phyloP scores from a whole-genome alignment of 2,329 filamentous ascomycete species.

The Diaporthe caulivora region DNA sequence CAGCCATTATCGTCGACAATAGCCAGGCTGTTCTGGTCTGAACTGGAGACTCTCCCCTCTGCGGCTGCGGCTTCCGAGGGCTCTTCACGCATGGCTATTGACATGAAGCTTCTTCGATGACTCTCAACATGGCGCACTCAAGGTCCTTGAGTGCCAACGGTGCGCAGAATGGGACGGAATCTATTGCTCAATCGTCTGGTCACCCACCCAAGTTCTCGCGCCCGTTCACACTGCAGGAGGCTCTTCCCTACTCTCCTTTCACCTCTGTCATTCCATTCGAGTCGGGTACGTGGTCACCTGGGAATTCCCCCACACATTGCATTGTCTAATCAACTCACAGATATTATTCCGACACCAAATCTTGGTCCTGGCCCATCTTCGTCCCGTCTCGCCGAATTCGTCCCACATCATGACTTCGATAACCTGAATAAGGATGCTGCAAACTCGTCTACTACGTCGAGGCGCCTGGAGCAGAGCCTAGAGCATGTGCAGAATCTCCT shows the following conservation, averaged over 20 bases:
- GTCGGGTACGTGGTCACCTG: conserved; percentile 68
- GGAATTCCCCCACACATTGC: not conserved
- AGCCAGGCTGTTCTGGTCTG: conserved; percentile 26
- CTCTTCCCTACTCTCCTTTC: conserved; percentile 85
- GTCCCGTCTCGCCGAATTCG: conserved; percentile 61
- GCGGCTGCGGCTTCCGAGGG: conserved; percentile 13
- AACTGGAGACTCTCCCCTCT: conserved; percentile 24
- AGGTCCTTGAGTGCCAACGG: conserved; percentile 50
- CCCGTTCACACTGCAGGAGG: conserved; percentile 77
- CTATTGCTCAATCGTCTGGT: conserved; percentile 36
- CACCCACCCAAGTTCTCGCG: conserved; percentile 46
- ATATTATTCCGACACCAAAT: conserved; percentile 74
- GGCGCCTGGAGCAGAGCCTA: conserved; percentile 77
- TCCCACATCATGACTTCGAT: conserved; percentile 70
- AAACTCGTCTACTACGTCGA: conserved; percentile 68
- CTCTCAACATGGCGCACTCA: conserved; percentile 49
- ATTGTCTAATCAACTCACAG: conserved; percentile 52
- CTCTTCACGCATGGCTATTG: conserved; percentile 39
- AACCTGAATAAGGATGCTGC: conserved; percentile 78
- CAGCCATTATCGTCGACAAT: conserved; percentile 5
- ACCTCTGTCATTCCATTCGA: conserved; percentile 84
- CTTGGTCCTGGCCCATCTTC: conserved; percentile 69
- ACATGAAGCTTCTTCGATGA: conserved; percentile 45
- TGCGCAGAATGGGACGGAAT: conserved; percentile 41
- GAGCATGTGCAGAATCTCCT: conserved; percentile 82